Base-by-base conservation (phyloP, 352 stramenopile genomes). In the Phytopythium chamaehyphon region DNA sequence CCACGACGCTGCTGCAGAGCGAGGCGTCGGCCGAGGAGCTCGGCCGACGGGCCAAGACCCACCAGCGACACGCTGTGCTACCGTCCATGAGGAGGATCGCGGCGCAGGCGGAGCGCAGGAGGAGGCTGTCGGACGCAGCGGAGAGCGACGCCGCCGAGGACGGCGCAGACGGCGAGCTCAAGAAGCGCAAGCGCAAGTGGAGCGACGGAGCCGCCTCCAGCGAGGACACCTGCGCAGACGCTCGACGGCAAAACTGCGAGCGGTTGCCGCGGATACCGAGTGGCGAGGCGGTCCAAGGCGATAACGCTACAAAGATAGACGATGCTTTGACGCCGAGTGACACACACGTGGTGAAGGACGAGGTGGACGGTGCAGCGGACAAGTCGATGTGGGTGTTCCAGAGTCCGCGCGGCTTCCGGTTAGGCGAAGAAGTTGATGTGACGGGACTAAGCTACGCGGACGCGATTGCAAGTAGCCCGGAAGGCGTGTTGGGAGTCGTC, bases 401-500 rank as follows among this genome's bases (percentile, higher is more conserved):
- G 64, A 89, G 76, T 70, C 78, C 81, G 57, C 69, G 75, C 21
- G 78, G 76, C 14, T 92, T 75, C 40, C 64, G 68, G 1, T 64
- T 88, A 11, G 71, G 76, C 49, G 69, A 84, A 48, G 63, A 84
- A 36, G 59, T 92, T 15, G 79, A 88, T 39, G 67, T 78, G 8
- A 42, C 45, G 9, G 57, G 42, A 6, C 24, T 88, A 18, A 76
- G 64, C 39, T 92, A 86, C 42, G 77, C 83, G 50, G 70, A 90
- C 35, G 75, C 81, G 19, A 57, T 88, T 35, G 54, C 45, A 2
- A 71, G 74, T 22, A 69, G 56, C 11, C 57, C 65, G 0, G 65
- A 83, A 35, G 72, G 69, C 2, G 69, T 90, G 14, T 59, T 93
- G 5, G 76, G 80, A 18, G 64, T 90, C 19, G 76, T 92, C n/a